Percentiles rank a stretch among this genome's conserved stretches.
These are phyloP conservation scores for Podospora appendiculata DNA, from an alignment of 495 filamentous ascomycete genomes.

Conservation along the genomic window DNA sequence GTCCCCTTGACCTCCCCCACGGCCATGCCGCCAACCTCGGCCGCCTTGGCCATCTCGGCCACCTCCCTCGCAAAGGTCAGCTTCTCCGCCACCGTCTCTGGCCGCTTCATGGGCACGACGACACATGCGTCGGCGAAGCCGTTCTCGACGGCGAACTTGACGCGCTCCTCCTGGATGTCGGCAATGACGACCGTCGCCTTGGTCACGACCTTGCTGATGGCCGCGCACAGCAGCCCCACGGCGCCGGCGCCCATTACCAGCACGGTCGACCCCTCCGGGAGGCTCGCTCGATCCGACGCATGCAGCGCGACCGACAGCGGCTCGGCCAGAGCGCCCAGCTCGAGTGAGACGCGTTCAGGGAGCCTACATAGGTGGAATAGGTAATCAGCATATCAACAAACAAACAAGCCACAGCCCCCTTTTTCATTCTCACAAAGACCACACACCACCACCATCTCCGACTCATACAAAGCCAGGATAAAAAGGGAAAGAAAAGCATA, in stretches of 20 bases:
- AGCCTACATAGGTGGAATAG: slow-evolving; percentile 30
- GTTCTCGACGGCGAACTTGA: slow-evolving; percentile 64
- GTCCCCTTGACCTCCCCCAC: slow-evolving; percentile 63
- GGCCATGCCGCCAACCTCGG: slow-evolving; percentile 19
- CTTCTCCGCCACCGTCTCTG: slow-evolving; percentile 49
- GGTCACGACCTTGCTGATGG: slow-evolving; percentile 43
- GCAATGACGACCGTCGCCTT: slow-evolving; percentile 54
- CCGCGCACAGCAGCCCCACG: slow-evolving; percentile 69
- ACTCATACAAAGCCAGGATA: too few species aligned
- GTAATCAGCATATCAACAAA: too few species aligned
- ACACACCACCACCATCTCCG: too few species aligned
- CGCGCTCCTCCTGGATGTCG: slow-evolving; percentile 66
- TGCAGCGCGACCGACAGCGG: slow-evolving; percentile 77
- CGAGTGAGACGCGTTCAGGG: slow-evolving; percentile 53
- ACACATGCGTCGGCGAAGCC: slow-evolving; percentile 56
- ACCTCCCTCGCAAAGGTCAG: slow-evolving; percentile 54
- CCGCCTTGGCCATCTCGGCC: slow-evolving; percentile 42
- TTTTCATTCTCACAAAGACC: too few species aligned
- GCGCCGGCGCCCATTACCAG: slow-evolving; percentile 77
- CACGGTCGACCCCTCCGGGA: slow-evolving; percentile 46
- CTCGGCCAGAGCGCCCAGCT: slow-evolving; percentile 69
- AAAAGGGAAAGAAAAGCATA: slow-evolving; percentile 17
- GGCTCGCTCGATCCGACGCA: slow-evolving; percentile 53
- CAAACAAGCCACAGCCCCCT: too few species aligned
- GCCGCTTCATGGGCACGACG: slow-evolving; percentile 52